Evolutionary conservation across 148 eudicot species (phyloP), one percentile per base, ranked within the genome.

Genomic region (Oxyria digyna): DNA sequence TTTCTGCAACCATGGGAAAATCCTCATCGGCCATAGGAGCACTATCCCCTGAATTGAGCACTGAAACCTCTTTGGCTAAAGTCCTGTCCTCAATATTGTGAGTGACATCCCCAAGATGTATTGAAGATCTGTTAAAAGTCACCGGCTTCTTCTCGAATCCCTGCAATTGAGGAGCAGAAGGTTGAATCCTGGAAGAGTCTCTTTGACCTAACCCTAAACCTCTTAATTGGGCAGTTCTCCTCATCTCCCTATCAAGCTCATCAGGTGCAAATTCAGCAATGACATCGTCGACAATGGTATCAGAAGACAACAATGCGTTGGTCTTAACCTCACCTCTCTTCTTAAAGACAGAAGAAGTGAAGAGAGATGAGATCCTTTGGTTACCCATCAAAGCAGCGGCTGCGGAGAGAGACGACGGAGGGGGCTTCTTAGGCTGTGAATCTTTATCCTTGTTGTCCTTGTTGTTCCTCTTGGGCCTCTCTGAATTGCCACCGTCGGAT

Each of bases 211-310:
- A 64, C 42, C 73, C 62, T 69, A 52, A 46, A 70, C 46, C 81
- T 12, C 52, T 79, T 20, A 68, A 37, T 69, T 81, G 79, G 4
- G 72, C 79, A 66, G 86, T 83, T 66, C 90, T 77, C 71, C 90
- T 77, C 72, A 76, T 82, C 86, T 82, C 88, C 26, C 96, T 75
- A 79, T 95, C 97, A 14, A n/a, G 77, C 81, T 95, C 93, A 70
- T 95, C 93, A 6, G 91, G 89, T 0, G 89, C 91, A 80, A 85
- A 88, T 42, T 91, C 99, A 4, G 96, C 99, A 79, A 95, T 78
- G 11, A 91, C 85, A 80, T 95, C 97, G 63, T 95, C 97, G 64
- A 95, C 93, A 74, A 95, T 81, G 14, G 88, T 91, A 70, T 87
- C 99, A 71, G 69, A 77, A 35, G 80, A 64, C 66, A 79, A 43